Percentiles rank a stretch among this genome's conserved stretches.
These are phyloP conservation scores for Guyanaporus albipodus DNA, from an alignment of 768 basidiomycete genomes.

Conservation along the genomic window DNA sequence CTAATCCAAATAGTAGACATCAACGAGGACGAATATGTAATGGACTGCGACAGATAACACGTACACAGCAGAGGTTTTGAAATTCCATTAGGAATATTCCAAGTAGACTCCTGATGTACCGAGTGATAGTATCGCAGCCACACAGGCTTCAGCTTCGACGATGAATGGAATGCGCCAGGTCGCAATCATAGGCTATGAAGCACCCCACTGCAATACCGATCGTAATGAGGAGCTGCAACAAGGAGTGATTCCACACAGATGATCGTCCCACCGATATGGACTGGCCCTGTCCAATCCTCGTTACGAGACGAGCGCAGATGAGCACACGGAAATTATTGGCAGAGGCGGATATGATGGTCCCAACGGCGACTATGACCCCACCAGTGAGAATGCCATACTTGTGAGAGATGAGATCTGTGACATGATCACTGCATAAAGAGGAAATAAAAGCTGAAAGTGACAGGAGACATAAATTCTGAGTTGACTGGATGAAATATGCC, in stretches of 20 bases:
- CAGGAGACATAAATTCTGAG: constrained; percentile 43
- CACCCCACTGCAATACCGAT: constrained; percentile 39
- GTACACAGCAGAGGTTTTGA: constrained; percentile 36
- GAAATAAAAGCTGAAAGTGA: constrained; percentile 39
- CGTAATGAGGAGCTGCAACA: constrained; percentile 42
- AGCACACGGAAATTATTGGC: constrained; percentile 35
- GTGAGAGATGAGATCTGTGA: constrained; percentile 45
- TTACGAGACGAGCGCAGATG: constrained; percentile 42
- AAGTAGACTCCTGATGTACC: constrained; percentile 36
- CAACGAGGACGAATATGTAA: neutral
- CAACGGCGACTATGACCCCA: constrained; percentile 38
- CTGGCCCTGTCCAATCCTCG: constrained; percentile 45
- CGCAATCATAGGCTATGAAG: constrained; percentile 26
- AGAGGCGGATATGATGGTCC: constrained; percentile 38
- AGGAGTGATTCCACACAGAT: constrained; percentile 42
- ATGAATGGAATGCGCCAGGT: constrained; percentile 28
- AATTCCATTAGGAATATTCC: constrained; percentile 44
- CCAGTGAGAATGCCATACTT: constrained; percentile 44
- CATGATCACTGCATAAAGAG: constrained; percentile 38
- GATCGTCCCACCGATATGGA: constrained; percentile 40
- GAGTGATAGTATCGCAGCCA: constrained; percentile 14
- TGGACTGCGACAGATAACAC: neutral
- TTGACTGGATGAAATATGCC: constrained; percentile 32
- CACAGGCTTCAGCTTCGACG: constrained; percentile 22
- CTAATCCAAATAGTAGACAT: constrained; percentile 8